phyloP scores from a whole-genome alignment of 164 flowering plant genomes.

The Saururus chinensis region DNA sequence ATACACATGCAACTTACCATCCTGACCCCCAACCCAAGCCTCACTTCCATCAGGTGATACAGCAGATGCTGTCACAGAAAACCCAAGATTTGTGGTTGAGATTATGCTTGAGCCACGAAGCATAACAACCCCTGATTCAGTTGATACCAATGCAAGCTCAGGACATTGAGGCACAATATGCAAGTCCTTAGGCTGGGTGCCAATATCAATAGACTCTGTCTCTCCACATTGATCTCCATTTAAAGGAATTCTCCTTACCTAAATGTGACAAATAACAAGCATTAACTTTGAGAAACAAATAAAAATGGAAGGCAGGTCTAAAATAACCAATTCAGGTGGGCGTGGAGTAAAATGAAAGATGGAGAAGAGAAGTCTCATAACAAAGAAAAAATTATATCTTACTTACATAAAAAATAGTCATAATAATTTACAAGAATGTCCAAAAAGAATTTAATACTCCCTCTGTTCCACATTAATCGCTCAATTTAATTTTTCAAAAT shows the following conservation, averaged over 20 bases:
- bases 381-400: too few species aligned
- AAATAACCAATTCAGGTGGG: not conserved
- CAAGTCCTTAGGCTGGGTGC: constrained; percentile 82
- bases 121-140: constrained; percentile 71
- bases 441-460: too few species aligned
- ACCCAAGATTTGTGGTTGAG: constrained; percentile 66
- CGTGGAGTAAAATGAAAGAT: too few species aligned
- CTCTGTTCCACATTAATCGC: too few species aligned
- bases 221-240: constrained; percentile 72
- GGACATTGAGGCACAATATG: constrained; percentile 51
- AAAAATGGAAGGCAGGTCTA: not conserved
- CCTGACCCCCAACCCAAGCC: constrained; percentile 87
- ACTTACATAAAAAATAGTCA: too few species aligned
- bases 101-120: constrained; percentile 59
- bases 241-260: constrained; percentile 67
- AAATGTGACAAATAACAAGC: not conserved
- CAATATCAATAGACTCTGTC: constrained; percentile 56
- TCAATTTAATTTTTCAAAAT: too few species aligned
- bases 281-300: not conserved
- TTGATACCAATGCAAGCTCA: constrained; percentile 60
- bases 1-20: constrained; percentile 78
- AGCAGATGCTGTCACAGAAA: constrained; percentile 62
- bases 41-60: constrained; percentile 87
- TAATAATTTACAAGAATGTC: too few species aligned
- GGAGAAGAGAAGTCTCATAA: too few species aligned